Base-by-base conservation (phyloP, 495 filamentous ascomycete genomes). In the Daldinia bambusicola region DNA sequence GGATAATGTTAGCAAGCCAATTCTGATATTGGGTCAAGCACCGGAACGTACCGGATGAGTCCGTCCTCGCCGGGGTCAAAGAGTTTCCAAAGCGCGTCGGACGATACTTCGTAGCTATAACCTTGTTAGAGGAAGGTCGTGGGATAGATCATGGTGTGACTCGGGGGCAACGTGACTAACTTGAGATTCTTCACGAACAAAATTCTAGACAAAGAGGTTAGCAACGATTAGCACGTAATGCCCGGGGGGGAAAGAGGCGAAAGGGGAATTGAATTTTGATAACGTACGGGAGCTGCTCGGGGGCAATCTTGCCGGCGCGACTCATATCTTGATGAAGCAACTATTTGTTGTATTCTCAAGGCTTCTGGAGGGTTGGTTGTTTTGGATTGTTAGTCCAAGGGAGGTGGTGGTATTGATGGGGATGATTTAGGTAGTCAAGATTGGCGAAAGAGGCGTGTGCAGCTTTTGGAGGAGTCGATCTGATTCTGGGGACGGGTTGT, bases 211-310 rank as follows among this genome's bases (percentile, higher is more conserved):
- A 18, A 37, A 56, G n/a, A 63, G 22, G 73, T 77, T 67, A 76
- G 70, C 61, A 30, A 32, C 50, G 20, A 13, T 38, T 31, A 40
- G 55, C 20, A 43, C 22, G 38, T 9, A 57, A 36, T 36, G 14
- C 40, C 7, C 14, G 53, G 45, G 31, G 53, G 55, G 30, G 55
- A n/a, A n/a, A 3, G 26, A 26, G 26, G 26, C 26, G 26, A 26
- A 69, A 56, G 48, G 6, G 16, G 40, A 66, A 58, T 58, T 45
- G 40, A 40, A 56, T 37, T 34, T 13, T 2, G 16, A 20, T 45
- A 43, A 87, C 90, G 76, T 85, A 93, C 90, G 91, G 89, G 83
- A 93, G 93, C 84, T 93, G 92, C 90, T 96, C 92, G 78, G 93
- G 92, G 82, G 93, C 92, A 84, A 95, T 89, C 86, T 95, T 95